phyloP scores from a whole-genome alignment of 2,329 filamentous ascomycete genomes.

The Pyricularia pennisetigena region DNA sequence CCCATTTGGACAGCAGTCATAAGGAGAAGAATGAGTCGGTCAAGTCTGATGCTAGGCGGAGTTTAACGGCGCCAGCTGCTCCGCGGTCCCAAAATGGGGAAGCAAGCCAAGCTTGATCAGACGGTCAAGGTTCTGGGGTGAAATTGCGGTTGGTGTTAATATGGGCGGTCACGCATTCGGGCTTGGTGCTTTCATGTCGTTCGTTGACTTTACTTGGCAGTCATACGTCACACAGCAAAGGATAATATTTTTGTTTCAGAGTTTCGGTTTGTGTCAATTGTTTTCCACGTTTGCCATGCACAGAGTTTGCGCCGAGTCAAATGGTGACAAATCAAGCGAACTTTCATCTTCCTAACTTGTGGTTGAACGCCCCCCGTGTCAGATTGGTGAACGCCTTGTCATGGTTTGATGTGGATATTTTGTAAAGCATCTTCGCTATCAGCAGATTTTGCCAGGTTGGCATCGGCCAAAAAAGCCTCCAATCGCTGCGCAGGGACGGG shows the following conservation, averaged over 20 bases:
- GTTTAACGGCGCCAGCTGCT: not conserved
- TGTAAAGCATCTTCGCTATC: not conserved
- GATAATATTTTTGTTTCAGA: not conserved
- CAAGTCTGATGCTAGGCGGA: not conserved
- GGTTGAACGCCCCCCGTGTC: not conserved
- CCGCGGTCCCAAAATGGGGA: not conserved
- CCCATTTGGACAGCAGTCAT: not conserved
- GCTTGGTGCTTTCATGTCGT: not conserved
- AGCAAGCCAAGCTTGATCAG: not conserved
- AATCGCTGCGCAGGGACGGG: not conserved
- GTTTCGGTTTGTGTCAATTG: not conserved
- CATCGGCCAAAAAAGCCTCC: not conserved
- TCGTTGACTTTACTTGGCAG: not conserved
- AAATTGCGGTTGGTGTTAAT: not conserved
- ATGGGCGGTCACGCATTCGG: not conserved
- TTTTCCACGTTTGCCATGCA: not conserved
- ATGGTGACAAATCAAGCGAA: not conserved
- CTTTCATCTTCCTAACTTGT: not conserved
- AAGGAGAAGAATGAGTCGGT: not conserved
- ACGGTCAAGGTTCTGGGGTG: not conserved
- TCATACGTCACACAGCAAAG: not conserved
- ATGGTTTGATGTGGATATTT: not conserved
- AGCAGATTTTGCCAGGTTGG: not conserved
- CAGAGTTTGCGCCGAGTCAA: not conserved
- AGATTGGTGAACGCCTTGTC: no score